phyloP scores from a whole-genome alignment of 805 yeast species.

The Barnettozyma botsteinii region DNA sequence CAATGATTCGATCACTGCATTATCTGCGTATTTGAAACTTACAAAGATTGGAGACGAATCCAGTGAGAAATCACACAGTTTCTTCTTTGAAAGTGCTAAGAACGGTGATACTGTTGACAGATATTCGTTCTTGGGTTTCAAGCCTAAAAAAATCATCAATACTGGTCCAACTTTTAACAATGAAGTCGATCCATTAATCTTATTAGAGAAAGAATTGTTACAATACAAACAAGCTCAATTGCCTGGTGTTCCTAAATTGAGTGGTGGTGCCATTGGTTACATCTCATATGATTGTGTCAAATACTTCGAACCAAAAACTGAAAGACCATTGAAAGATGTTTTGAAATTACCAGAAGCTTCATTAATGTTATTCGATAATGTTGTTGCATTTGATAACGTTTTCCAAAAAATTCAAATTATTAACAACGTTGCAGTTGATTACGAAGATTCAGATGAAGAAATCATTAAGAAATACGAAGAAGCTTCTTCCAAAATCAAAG shows the following conservation, averaged over 20 bases:
- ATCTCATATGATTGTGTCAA: constrained; percentile 94
- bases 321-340: constrained; percentile 67
- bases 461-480: constrained; percentile 42
- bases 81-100: constrained; percentile 81
- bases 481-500: constrained; percentile 55
- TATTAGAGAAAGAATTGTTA: constrained; percentile 70
- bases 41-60: constrained; percentile 52
- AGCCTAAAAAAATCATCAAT: constrained; percentile 73
- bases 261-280: constrained; percentile 97
- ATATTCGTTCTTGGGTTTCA: constrained; percentile 84
- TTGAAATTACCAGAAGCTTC: constrained; percentile 86
- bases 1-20: constrained; percentile 81
- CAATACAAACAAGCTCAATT: constrained; percentile 62
- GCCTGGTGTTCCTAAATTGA: constrained; percentile 76
- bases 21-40: constrained; percentile 80
- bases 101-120: constrained; percentile 88
- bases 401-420: constrained; percentile 89
- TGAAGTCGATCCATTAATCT: constrained; percentile 65
- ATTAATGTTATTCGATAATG: constrained; percentile 83
- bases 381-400: constrained; percentile 91
- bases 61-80: constrained; percentile 54
- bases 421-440: constrained; percentile 58
- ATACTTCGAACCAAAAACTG: constrained; percentile 92
- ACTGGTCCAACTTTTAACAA: constrained; percentile 53
- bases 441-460: constrained; percentile 25